Evolutionary conservation across 2,329 filamentous ascomycete genomes (phyloP).

Genomic region (Colletotrichum kahawae): DNA sequence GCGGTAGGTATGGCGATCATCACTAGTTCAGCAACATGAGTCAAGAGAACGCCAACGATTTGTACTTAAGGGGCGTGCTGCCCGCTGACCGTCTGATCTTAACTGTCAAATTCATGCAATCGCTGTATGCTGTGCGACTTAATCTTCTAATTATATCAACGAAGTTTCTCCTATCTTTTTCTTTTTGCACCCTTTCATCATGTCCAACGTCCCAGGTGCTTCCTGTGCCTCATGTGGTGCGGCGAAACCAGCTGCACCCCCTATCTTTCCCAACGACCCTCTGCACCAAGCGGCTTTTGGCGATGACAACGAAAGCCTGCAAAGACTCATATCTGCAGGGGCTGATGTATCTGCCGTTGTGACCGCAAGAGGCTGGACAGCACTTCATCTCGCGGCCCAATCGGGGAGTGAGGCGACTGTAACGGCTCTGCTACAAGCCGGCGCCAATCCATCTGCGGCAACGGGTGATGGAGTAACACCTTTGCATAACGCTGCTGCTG

Average conservation of each 20-base stretch:
- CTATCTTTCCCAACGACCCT: not conserved
- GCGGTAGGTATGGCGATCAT: not conserved
- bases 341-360: not conserved
- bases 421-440: not conserved
- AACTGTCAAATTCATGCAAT: not conserved
- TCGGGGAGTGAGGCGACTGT: not conserved
- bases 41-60: not conserved
- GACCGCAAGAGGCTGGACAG: not conserved
- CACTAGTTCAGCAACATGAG: not conserved
- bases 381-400: not conserved
- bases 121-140: not conserved
- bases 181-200: not conserved
- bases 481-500: not conserved
- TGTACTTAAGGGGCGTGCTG: not conserved
- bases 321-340: not conserved
- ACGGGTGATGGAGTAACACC: not conserved
- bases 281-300: not conserved
- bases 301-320: not conserved
- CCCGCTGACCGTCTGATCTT: not conserved
- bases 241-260: not conserved
- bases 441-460: not conserved
- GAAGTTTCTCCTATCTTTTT: not conserved
- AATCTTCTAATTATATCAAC: not conserved
- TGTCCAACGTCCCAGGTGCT: not conserved
- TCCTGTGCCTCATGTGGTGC: not conserved